phyloP scores from a whole-genome alignment of 352 stramenopile genomes.

The Pythium brachiatum region DNA sequence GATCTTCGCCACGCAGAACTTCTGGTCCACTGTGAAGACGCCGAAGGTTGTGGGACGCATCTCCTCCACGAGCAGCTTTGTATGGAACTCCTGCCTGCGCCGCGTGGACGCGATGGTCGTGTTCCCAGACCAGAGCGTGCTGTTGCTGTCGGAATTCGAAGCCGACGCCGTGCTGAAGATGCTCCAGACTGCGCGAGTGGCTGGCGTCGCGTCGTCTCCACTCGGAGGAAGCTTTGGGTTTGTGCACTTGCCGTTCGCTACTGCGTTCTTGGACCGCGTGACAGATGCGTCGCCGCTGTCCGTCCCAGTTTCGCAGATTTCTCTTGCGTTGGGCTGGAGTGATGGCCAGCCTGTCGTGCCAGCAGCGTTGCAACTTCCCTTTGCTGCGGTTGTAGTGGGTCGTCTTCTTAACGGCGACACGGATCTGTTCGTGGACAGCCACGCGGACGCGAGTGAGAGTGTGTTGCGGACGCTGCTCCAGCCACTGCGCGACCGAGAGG shows the following conservation, averaged over 20 bases:
- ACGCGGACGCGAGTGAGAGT: neutral
- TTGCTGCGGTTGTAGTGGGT: neutral
- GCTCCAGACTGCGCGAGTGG: constrained; percentile 13
- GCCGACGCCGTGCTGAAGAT: constrained; percentile 38
- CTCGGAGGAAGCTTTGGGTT: neutral
- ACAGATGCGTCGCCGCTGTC: neutral
- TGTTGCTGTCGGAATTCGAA: constrained; percentile 42
- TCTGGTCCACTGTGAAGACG: constrained; percentile 31
- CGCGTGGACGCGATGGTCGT: constrained; percentile 35
- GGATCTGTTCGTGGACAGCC: constrained; percentile 7
- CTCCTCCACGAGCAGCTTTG: neutral
- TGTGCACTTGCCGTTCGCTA: constrained; percentile 8
- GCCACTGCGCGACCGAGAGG: constrained; percentile 1
- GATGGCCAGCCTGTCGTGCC: neutral
- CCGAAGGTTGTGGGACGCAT: neutral
- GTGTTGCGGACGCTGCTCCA: neutral
- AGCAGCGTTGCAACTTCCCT: neutral
- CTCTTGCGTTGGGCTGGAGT: neutral
- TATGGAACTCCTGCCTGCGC: constrained; percentile 11
- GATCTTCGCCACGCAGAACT: constrained; percentile 43
- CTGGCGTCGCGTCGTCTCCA: neutral
- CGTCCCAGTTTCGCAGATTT: neutral
- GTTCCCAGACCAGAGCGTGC: constrained; percentile 34
- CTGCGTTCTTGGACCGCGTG: neutral
- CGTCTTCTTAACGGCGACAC: constrained; percentile 10